Evolutionary conservation across 169 alveolate genomes (phyloP), one percentile per base, ranked within the genome.

Genomic region (Eimeria sp.): DNA sequence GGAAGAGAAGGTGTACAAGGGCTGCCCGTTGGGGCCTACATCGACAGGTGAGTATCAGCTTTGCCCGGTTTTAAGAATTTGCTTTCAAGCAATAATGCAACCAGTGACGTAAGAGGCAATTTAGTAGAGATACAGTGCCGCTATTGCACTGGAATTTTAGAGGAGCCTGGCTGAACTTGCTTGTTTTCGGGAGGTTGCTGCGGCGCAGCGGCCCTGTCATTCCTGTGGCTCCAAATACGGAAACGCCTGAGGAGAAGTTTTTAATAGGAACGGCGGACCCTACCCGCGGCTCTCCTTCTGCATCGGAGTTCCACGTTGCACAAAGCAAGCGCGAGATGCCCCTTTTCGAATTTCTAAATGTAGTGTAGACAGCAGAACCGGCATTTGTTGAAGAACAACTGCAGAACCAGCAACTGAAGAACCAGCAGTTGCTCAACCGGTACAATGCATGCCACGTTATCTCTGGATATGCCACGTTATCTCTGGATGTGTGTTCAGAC

Each of bases 231-330:
- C 82, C 94, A 43, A 62, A 87, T 62, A 87, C 94, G 71, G 94
- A 58, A n/a, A 87, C 46, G 49, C 94, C 64, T 64, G 94, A 87
- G 56, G 83, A 87, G 13, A 87, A 87, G 68, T 87, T 87, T 33
- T 58, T 87, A 46, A 87, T 64, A 37, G 94, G 94, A 27, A 87
- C 94, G 14, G 94, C 94, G 43, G 94, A 87, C 46, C 94, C 82
- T 13, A 87, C 78, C 30, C 80, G 94, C 23, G 94, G 94, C 30
- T 87, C 94, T 43, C 94, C 94, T 87, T 87, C 94, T 10, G 94
- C 94, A 6, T 87, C 94, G 52, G 94, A 87, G 76, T 64, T 87
- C 33, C 94, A 87, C 46, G 25, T 64, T 66, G 54, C 76, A 46
- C 64, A 58, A 87, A 87, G 94, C 66, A 87, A n/a, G 94, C 56